Percentiles rank a stretch among this genome's conserved stretches.
phyloP scores from a whole-genome alignment of 208 protist species.

The Acanthamoeba healyi region DNA sequence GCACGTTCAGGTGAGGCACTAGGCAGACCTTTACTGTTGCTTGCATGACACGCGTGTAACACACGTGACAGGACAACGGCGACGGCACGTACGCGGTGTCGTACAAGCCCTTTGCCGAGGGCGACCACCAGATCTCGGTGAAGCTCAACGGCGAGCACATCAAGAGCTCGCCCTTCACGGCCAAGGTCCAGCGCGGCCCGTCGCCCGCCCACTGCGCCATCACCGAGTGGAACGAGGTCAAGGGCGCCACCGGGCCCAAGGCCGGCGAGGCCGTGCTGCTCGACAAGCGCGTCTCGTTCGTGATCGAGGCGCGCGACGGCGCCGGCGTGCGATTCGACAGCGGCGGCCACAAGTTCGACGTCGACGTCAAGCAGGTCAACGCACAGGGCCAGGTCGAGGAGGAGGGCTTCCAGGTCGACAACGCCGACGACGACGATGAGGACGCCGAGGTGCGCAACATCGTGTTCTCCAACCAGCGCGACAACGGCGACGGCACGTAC shows the following conservation, averaged over 20 bases:
- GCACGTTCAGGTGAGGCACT: conserved; percentile 51
- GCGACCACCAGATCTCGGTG: conserved; percentile 52
- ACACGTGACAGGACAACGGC: conserved; percentile 63
- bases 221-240: conserved; percentile 35
- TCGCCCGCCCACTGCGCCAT: conserved; percentile 31
- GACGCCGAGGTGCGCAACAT: conserved; percentile 38
- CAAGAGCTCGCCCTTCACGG: conserved; percentile 59
- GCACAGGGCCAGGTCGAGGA: not conserved
- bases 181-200: conserved; percentile 18
- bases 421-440: not conserved
- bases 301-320: conserved; percentile 51
- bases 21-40: too few relatives aligned
- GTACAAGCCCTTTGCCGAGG: conserved; percentile 52
- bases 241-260: not conserved
- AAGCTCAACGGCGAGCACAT: conserved; percentile 65
- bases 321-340: conserved; percentile 22
- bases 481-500: conserved; percentile 60
- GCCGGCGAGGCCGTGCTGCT: conserved; percentile 31
- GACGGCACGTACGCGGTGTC: conserved; percentile 62
- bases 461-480: conserved; percentile 49
- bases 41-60: too few relatives aligned
- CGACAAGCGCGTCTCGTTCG: conserved; percentile 52
- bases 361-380: conserved; percentile 36
- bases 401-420: conserved; percentile 55
- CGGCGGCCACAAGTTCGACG: conserved; percentile 45